Percentiles rank a stretch among this genome's conserved stretches.
These are phyloP conservation scores for Prunus dulcis DNA, from an alignment of 306 rosid species.

Conservation along the genomic window DNA sequence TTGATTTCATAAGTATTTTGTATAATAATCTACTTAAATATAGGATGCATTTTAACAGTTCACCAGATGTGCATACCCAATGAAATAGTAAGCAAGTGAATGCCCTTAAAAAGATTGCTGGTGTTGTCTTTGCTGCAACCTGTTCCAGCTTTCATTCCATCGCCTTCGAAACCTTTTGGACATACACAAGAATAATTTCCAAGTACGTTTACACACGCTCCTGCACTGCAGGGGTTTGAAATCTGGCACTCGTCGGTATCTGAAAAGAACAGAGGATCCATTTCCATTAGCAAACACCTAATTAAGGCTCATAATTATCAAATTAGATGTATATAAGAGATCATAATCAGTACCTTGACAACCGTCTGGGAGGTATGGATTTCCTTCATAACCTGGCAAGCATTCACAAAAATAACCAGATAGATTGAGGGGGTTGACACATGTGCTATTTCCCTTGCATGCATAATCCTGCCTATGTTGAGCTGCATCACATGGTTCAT, in stretches of 20 bases:
- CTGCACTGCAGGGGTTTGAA: neutral
- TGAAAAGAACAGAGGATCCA: neutral
- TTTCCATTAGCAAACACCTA: neutral
- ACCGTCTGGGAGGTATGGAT: neutral
- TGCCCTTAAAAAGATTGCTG: neutral
- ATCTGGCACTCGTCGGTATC: neutral
- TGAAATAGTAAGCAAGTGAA: neutral
- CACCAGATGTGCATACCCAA: neutral
- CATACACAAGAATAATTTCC: neutral
- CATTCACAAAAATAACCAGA: neutral
- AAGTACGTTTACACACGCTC: neutral
- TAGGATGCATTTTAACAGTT: neutral
- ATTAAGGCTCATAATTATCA: neutral
- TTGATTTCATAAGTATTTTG: neutral
- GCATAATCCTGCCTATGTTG: neutral
- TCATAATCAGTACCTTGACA: neutral
- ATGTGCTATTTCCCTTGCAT: neutral
- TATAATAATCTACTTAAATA: neutral
- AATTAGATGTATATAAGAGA: neutral
- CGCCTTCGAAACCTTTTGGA: constrained; percentile 8
- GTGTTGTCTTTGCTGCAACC: neutral
- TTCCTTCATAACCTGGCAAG: neutral
- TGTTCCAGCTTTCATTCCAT: constrained; percentile 4
- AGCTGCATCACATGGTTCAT: neutral
- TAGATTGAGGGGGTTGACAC: neutral